A percentile compares a stretch with the other conserved stretches of the same genome.
These are phyloP conservation scores for Mucor lusitanicus DNA, from an alignment of 371 early-diverging fungal species.

Conservation along the genomic window DNA sequence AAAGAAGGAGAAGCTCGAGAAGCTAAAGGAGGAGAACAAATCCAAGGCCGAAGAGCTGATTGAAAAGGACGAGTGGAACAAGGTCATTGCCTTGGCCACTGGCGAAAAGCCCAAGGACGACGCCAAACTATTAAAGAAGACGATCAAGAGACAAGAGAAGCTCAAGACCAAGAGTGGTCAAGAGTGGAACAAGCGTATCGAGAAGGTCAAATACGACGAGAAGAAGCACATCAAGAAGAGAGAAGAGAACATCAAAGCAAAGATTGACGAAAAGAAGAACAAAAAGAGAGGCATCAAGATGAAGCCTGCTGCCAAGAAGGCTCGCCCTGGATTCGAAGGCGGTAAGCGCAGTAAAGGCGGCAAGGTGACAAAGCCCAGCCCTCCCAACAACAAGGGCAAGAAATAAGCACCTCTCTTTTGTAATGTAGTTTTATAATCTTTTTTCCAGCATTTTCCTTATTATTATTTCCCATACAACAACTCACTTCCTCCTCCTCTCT, in stretches of 20 bases:
- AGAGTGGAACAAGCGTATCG: slow-evolving; percentile 83
- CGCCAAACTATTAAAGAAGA: slow-evolving; percentile 84
- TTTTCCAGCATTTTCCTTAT: neutral
- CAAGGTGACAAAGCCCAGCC: slow-evolving; percentile 30
- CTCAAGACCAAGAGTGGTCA: slow-evolving; percentile 80
- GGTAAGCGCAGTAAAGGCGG: slow-evolving; percentile 43
- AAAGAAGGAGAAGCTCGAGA: slow-evolving; percentile 77
- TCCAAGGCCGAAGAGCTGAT: slow-evolving; percentile 69
- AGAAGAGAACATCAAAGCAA: slow-evolving; percentile 70
- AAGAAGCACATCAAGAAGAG: slow-evolving; percentile 75
- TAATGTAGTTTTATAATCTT: slow-evolving; percentile 11
- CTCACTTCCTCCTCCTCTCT: neutral
- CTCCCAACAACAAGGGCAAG: slow-evolving; percentile 26
- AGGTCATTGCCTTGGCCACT: slow-evolving; percentile 75
- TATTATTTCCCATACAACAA: slow-evolving; percentile 3
- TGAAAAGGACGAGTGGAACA: slow-evolving; percentile 83
- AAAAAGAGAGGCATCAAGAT: slow-evolving; percentile 59
- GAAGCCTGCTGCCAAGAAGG: slow-evolving; percentile 43
- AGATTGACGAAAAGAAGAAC: slow-evolving; percentile 75
- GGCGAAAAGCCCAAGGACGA: slow-evolving; percentile 95
- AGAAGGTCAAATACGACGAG: slow-evolving; percentile 64
- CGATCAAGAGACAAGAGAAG: slow-evolving; percentile 83
- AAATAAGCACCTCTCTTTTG: slow-evolving; percentile 14
- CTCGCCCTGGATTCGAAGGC: slow-evolving; percentile 54
- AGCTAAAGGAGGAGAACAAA: slow-evolving; percentile 68